Base-by-base conservation (phyloP, 164 flowering plant species). In the Chimonanthus salicifolius region DNA sequence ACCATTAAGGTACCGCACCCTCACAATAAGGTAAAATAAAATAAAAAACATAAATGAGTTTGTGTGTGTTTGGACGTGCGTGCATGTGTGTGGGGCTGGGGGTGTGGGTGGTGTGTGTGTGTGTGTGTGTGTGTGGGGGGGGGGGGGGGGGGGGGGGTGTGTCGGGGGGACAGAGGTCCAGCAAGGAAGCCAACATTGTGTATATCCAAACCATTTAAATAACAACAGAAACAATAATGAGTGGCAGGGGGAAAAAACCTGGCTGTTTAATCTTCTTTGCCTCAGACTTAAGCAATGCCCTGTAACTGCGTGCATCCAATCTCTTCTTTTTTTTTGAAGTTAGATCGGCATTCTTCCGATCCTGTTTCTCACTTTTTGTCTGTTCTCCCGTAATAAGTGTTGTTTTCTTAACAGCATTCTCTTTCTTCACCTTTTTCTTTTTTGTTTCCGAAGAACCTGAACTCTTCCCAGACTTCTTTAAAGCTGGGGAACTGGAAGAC, bases 221-320 rank as follows among this genome's bases (percentile, higher is more conserved):
- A 33, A 73, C 45, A 3, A 47, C n/a, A 6, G 50, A 63, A 9
- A 1, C 15, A 16, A 67, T n/a, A 44, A 73, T 18, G 66, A 49
- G 47, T 62, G 45, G 43, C 10, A 18, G 5, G n/a, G n/a, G 11
- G 65, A 49, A 18, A 47, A 13, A 62, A 87, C 91, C 90, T 81
- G 80, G 18, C 6, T 60, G 72, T 60, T 71, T 69, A 48, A 3
- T 63, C 60, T 78, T 76, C 74, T 67, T 78, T 44, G n/a, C 7
- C 60, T 62, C 71, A 20, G 70, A 50, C 67, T 46, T 64, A 64
- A 84, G 71, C 3, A 77, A 58, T 77, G 80, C 80, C 77, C 75
- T 80, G 75, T 80, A 87, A 66, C 75, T 71, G 68, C 85, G 87
- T 58, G 88, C 87, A 84, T 81, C 71, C 82, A 83, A 67, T 72